Evolutionary conservation across 805 yeast genomes (phyloP), one percentile per base, ranked within the genome.

Genomic region (Komagataella mondaviorum): DNA sequence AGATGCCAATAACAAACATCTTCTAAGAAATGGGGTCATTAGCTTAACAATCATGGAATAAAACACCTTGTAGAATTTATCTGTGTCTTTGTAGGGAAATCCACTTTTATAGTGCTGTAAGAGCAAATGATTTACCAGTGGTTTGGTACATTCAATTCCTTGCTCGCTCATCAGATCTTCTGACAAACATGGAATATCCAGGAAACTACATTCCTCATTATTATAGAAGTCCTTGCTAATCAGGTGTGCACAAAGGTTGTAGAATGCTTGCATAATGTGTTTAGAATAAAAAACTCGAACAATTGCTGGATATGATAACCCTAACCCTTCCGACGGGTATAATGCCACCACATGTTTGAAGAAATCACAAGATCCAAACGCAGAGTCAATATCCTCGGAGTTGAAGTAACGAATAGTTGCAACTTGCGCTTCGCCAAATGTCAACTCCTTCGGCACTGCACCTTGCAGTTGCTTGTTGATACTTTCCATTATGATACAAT

Each of bases 1-100:
- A 59, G 65, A 71, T 0, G 80, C 70, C 57, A 76, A 79, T 6
- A 86, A 75, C 6, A 83, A 75, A 14, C 79, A 69, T 56, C 78
- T 75, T 55, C 95, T 70, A 51, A 86, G 67, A 56, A 82, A 86
- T 18, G 89, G 88, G 0, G 84, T 76, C 6, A 74, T 62, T 1
- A 81, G 63, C 57, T 77, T 80, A n/a, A 74, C 61, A 18, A 82
- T 48, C 77, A 84, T 71, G 0, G 82, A 69, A 57, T 71, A 79
- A 2, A 82, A 43, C 5, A 53, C 8, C 12, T 48, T 44, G 23
- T 48, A 44, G 7, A 55, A 23, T 6, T 43, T 43, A 16, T 45
- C 45, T 20, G 45, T n/a, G 17, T 52, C 51, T 49, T 48, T n/a
- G 14, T 39, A 18, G 10, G 47, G 20, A 36, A 23, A 5, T n/a